A percentile compares a stretch with the other conserved stretches of the same genome.
These are phyloP conservation scores for Blastobotrys proliferans DNA, from an alignment of 1,139 yeast species.

Conservation along the genomic window DNA sequence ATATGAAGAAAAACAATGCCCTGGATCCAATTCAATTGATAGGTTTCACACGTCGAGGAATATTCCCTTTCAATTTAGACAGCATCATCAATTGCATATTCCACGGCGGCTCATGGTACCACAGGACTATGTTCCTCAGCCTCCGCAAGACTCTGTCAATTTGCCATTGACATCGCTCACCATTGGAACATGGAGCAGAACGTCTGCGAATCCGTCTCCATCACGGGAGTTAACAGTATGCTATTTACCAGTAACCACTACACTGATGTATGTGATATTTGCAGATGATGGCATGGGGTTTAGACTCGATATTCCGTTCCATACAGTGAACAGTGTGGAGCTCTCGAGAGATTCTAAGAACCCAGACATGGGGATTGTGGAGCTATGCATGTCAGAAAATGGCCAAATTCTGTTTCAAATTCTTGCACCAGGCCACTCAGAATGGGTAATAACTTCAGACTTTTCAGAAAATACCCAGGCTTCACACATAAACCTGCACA, in stretches of 20 bases:
- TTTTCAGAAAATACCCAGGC: conserved; percentile 32
- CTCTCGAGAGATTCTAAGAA: conserved; percentile 5
- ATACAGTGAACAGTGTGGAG: conserved; percentile 21
- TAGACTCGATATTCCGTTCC: conserved; percentile 27
- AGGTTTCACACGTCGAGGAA: too few species aligned
- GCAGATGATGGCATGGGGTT: conserved; percentile 25
- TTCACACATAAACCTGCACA: conserved; percentile 24
- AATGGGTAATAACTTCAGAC: conserved; percentile 19
- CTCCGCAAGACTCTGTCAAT: too few species aligned
- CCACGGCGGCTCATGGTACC: too few species aligned
- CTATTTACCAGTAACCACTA: conserved; percentile 24
- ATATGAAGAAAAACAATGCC: too few species aligned
- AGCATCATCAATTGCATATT: too few species aligned
- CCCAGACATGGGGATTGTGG: too few species aligned
- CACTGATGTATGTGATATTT: conserved; percentile 28
- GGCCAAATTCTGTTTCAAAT: background rate
- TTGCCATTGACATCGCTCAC: conserved; percentile 27
- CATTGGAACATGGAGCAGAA: conserved; percentile 34
- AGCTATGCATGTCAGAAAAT: too few species aligned
- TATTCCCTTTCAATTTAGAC: too few species aligned
- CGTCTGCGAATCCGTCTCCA: conserved; percentile 20
- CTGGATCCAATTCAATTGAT: too few species aligned
- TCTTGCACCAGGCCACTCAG: background rate
- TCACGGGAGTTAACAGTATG: conserved; percentile 24
- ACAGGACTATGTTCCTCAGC: too few species aligned